These are phyloP conservation scores for Thalassiosira profunda DNA, from an alignment of 108 stramenopile genomes.

Conservation along the genomic window DNA sequence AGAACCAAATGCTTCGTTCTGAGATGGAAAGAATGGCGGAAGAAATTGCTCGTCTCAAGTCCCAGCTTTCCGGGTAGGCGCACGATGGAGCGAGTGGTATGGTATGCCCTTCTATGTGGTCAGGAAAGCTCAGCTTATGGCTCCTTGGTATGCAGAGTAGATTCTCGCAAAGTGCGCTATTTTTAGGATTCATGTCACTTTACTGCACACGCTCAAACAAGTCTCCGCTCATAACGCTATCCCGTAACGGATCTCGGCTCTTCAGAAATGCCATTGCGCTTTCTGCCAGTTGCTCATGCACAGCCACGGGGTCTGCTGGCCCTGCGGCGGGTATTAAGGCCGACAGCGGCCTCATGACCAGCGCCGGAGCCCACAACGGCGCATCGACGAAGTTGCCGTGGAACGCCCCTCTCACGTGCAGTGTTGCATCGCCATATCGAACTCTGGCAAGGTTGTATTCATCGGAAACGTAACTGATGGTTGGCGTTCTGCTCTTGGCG, in stretches of 20 bases:
- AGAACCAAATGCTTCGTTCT: no score
- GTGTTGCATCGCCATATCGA: slow-evolving; percentile 20
- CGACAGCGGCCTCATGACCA: slow-evolving; percentile 22
- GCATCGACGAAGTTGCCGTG: slow-evolving; percentile 39
- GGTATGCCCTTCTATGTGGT: no score
- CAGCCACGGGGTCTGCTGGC: slow-evolving; percentile 4
- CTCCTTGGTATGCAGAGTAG: no score
- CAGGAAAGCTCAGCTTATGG: no score
- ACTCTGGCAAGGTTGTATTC: slow-evolving; percentile 18
- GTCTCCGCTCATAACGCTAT: background rate
- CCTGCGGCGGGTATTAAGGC: slow-evolving; percentile 19
- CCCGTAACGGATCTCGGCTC: background rate
- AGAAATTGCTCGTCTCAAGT: no score
- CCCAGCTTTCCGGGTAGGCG: no score
- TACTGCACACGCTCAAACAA: slow-evolving; percentile 11
- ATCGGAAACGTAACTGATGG: slow-evolving; percentile 19
- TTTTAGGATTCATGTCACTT: background rate
- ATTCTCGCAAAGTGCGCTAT: no score
- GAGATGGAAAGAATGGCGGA: no score
- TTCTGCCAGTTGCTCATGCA: slow-evolving; percentile 13
- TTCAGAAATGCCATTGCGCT: slow-evolving; percentile 11
- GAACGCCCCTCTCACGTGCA: slow-evolving; percentile 8
- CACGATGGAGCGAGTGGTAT: no score
- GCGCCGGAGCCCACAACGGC: slow-evolving; percentile 22
- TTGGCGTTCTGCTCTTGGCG: slow-evolving; percentile 15